Percentiles rank a stretch among this genome's conserved stretches.
Conservation (phyloP, 768 basidiomycete genomes). For the Nidularia pulvinata region DNA sequence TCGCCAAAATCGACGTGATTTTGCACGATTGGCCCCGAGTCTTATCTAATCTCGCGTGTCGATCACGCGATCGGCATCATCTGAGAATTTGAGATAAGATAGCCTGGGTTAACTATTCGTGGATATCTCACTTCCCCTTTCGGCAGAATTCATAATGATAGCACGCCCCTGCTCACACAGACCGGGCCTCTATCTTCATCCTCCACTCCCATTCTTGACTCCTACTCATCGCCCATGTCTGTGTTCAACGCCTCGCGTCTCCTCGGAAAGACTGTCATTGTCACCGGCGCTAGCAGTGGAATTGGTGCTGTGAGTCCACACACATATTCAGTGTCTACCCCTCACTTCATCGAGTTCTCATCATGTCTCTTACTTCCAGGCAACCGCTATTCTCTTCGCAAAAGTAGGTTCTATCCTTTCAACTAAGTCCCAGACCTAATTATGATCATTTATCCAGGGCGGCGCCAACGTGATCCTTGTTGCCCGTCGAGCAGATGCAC, state of each 20-base stretch:
- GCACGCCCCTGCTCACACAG: background rate
- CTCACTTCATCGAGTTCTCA: background rate
- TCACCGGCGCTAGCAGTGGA: slow-evolving; percentile 89
- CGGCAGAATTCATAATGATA: background rate
- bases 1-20: too few species aligned
- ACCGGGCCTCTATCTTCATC: slow-evolving; percentile 2
- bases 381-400: slow-evolving; percentile 87
- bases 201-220: background rate
- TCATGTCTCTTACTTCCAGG: slow-evolving; percentile 36
- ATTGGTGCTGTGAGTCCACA: slow-evolving; percentile 74
- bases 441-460: slow-evolving; percentile 43
- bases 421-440: background rate
- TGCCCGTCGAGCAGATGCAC: slow-evolving; percentile 74
- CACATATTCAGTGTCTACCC: background rate
- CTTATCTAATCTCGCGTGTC: too few species aligned
- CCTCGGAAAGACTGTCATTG: slow-evolving; percentile 82
- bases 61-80: too few species aligned
- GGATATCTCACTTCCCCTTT: background rate
- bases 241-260: slow-evolving; percentile 81
- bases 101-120: background rate
- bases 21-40: too few species aligned
- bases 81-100: too few species aligned
- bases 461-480: slow-evolving; percentile 88
- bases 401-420: slow-evolving; percentile 49
- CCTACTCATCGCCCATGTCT: slow-evolving; percentile 46